Conservation (phyloP, 2,329 filamentous ascomycete species). For the Nigrospora oryzae region DNA sequence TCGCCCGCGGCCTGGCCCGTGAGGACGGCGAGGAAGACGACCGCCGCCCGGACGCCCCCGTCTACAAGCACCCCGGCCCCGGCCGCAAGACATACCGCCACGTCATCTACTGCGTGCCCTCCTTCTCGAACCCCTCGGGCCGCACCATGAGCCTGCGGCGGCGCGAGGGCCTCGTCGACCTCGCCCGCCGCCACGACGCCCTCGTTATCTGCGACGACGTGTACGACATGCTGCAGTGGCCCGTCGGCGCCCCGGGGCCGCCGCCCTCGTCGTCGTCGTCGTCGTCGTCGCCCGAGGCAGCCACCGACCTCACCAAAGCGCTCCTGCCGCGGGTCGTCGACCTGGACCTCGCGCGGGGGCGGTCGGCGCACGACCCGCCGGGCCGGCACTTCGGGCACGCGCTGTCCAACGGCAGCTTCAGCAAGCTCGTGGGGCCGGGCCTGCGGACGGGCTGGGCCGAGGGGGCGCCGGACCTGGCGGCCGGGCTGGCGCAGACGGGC, state of each 20-base stretch:
- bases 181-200: conserved; percentile 73
- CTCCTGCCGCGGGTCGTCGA: conserved; percentile 72
- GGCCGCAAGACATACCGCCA: conserved; percentile 77
- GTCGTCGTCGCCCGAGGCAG: not conserved
- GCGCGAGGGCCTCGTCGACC: conserved; percentile 59
- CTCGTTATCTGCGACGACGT: conserved; percentile 87
- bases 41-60: not conserved
- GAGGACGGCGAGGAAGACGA: conserved; percentile 8
- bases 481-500: conserved; percentile 44
- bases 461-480: conserved; percentile 41
- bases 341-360: conserved; percentile 62
- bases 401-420: conserved; percentile 82
- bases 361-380: conserved; percentile 22
- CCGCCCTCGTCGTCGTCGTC: not conserved
- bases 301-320: conserved; percentile 20
- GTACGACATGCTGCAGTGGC: conserved; percentile 88
- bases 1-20: conserved; percentile 40
- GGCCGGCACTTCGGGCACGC: conserved; percentile 60
- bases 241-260: conserved; percentile 18
- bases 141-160: conserved; percentile 68
- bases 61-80: conserved; percentile 6
- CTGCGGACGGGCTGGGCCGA: conserved; percentile 85
- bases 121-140: conserved; percentile 81
- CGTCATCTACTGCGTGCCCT: conserved; percentile 81
- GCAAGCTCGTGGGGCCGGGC: conserved; percentile 78